Conservation (phyloP, 768 basidiomycete genomes). For the Mycena venus region DNA sequence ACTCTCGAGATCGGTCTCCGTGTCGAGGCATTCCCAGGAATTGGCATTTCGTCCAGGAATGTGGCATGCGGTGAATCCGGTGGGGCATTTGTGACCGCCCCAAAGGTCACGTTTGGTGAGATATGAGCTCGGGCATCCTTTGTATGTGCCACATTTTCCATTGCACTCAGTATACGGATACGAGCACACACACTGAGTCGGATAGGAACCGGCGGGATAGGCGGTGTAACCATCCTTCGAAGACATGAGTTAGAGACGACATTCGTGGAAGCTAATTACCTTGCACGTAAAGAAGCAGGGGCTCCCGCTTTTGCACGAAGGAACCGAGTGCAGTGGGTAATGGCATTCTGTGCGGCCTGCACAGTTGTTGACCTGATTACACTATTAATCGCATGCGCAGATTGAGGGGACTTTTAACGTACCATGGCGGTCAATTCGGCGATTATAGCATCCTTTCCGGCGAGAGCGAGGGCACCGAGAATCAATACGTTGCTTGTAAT, state of each 20-base stretch:
- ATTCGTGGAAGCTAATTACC: conserved; percentile 33
- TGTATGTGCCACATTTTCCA: conserved; percentile 57
- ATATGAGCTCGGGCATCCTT: conserved; percentile 49
- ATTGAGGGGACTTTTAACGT: background rate
- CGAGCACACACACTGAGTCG: conserved; percentile 58
- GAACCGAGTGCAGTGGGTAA: conserved; percentile 57
- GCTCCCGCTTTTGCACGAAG: conserved; percentile 49
- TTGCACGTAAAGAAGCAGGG: conserved; percentile 63
- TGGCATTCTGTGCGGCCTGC: conserved; percentile 44
- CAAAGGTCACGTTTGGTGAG: conserved; percentile 47
- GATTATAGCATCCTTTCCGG: conserved; percentile 46
- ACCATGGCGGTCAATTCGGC: conserved; percentile 53
- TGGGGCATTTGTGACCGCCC: conserved; percentile 44
- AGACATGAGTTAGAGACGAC: background rate
- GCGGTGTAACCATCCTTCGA: conserved; percentile 39
- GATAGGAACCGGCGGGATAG: conserved; percentile 44
- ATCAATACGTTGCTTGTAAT: conserved; percentile 48
- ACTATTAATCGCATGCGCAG: background rate
- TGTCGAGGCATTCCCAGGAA: conserved; percentile 66
- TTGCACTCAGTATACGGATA: conserved; percentile 61
- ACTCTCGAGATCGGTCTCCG: conserved; percentile 62
- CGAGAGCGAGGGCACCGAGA: conserved; percentile 42
- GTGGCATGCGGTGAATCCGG: conserved; percentile 57
- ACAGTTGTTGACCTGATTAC: conserved; percentile 40
- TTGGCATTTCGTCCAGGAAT: conserved; percentile 52